Percentiles rank a stretch among this genome's conserved stretches.
phyloP scores from a whole-genome alignment of 2,329 filamentous ascomycete genomes.

The Didymella sp. region DNA sequence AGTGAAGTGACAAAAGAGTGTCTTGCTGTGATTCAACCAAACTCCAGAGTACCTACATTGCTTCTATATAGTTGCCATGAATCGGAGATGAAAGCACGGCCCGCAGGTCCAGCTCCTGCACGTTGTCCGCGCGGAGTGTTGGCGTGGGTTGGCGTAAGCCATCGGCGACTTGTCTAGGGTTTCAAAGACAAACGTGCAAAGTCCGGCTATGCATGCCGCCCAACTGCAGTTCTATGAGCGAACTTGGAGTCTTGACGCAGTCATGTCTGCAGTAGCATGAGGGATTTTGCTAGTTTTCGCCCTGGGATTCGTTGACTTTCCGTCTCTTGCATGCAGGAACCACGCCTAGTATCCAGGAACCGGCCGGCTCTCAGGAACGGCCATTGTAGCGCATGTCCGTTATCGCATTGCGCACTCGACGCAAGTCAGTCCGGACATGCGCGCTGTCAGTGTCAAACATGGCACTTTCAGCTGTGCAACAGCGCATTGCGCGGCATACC shows the following conservation, averaged over 20 bases:
- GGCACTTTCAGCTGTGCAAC: slow-evolving; percentile 15
- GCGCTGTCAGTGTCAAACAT: slow-evolving; percentile 13
- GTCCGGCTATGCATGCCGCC: slow-evolving; percentile 18
- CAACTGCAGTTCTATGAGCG: slow-evolving; percentile 15
- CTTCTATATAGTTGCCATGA: slow-evolving; percentile 16
- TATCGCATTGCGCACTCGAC: slow-evolving; percentile 8
- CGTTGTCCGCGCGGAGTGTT: slow-evolving; percentile 19
- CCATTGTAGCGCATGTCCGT: slow-evolving; percentile 6
- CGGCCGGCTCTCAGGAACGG: slow-evolving; percentile 7
- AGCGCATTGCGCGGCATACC: slow-evolving; percentile 4
- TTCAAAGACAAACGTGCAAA: slow-evolving; percentile 17
- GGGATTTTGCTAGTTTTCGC: slow-evolving; percentile 11
- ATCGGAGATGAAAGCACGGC: slow-evolving; percentile 21
- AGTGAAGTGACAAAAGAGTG: slow-evolving; percentile 21
- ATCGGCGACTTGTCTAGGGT: slow-evolving; percentile 19
- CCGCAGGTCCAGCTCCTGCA: slow-evolving; percentile 22
- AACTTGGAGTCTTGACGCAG: slow-evolving; percentile 9
- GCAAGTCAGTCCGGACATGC: slow-evolving; percentile 10
- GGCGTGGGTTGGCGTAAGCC: slow-evolving; percentile 17
- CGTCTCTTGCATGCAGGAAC: slow-evolving; percentile 18
- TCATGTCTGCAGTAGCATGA: slow-evolving; percentile 18
- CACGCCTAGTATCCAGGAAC: slow-evolving; percentile 8
- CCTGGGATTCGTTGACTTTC: slow-evolving; percentile 11
- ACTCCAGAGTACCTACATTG: slow-evolving; percentile 12
- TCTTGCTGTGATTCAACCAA: slow-evolving; percentile 16